These are phyloP conservation scores for Debaryomyces nepalensis DNA, from an alignment of 1,139 yeast species.

Conservation along the genomic window DNA sequence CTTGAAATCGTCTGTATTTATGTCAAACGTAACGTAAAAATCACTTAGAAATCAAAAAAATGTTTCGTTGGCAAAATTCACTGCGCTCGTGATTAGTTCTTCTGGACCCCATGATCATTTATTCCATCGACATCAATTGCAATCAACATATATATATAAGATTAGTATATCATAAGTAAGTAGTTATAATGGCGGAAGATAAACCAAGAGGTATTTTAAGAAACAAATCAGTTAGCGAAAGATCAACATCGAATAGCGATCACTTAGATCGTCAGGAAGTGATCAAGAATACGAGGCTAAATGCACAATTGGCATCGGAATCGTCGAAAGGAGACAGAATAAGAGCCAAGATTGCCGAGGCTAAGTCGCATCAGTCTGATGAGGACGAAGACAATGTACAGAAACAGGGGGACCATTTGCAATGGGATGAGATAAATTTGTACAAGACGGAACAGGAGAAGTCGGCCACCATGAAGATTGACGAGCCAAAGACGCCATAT, in stretches of 20 bases:
- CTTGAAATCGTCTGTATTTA: no score
- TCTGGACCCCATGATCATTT: conserved; percentile 8
- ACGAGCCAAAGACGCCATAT: conserved; percentile 97
- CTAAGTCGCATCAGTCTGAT: conserved; percentile 20
- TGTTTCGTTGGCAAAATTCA: conserved; percentile 10
- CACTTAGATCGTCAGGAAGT: conserved; percentile 51
- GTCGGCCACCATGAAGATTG: conserved; percentile 79
- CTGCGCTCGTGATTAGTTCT: conserved; percentile 7
- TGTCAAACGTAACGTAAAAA: no score
- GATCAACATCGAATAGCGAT: conserved; percentile 17
- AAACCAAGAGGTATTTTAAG: conserved; percentile 51
- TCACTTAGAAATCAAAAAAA: conserved; percentile 6
- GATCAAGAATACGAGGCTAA: conserved; percentile 46
- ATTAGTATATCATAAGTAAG: background rate
- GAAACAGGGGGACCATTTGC: conserved; percentile 41
- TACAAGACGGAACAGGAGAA: conserved; percentile 71
- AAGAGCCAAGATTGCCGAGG: conserved; percentile 43
- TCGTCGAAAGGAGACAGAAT: conserved; percentile 43
- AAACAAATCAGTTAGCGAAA: conserved; percentile 32
- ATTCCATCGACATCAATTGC: background rate
- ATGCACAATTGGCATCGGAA: conserved; percentile 41
- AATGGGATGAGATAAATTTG: conserved; percentile 78
- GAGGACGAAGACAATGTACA: conserved; percentile 16
- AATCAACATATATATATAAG: background rate
- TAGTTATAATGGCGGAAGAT: conserved; percentile 22